These are phyloP conservation scores for Zygotorulaspora sp. DNA, from an alignment of 805 yeast genomes.

Conservation along the genomic window DNA sequence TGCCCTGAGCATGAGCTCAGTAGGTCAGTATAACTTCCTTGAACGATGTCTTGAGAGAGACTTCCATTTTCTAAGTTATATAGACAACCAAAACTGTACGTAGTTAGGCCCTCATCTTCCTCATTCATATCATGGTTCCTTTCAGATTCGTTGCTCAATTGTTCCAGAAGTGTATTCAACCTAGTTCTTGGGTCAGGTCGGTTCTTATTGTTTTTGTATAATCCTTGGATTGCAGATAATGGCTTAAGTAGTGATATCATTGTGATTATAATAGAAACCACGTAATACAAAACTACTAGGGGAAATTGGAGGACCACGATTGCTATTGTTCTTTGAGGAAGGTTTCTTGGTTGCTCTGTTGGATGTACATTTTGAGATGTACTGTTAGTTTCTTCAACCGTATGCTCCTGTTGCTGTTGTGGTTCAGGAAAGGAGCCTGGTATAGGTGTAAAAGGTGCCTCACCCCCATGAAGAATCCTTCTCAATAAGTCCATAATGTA, in stretches of 20 bases:
- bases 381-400: constrained; percentile 1
- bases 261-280: constrained; percentile 10
- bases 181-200: constrained; percentile 15
- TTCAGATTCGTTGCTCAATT: constrained; percentile 14
- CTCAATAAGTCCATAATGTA: constrained; percentile 21
- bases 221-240: constrained; percentile 19
- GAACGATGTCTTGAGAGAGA: constrained; percentile 30
- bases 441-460: constrained; percentile 17
- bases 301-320: constrained; percentile 15
- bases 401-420: constrained; percentile 1
- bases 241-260: constrained; percentile 20
- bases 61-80: constrained; percentile 24
- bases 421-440: constrained; percentile 12
- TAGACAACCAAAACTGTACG: constrained; percentile 27
- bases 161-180: constrained; percentile 16
- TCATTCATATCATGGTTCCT: constrained; percentile 4
- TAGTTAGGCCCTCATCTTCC: constrained; percentile 7
- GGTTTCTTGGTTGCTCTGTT: background rate
- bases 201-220: constrained; percentile 22
- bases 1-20: constrained; percentile 63
- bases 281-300: constrained; percentile 18
- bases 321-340: constrained; percentile 8
- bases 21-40: constrained; percentile 79
- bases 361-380: constrained; percentile 1
- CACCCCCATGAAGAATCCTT: constrained; percentile 15